Evolutionary conservation across 1,139 yeast genomes (phyloP).

Genomic region (Lodderomyces elongisporus): DNA sequence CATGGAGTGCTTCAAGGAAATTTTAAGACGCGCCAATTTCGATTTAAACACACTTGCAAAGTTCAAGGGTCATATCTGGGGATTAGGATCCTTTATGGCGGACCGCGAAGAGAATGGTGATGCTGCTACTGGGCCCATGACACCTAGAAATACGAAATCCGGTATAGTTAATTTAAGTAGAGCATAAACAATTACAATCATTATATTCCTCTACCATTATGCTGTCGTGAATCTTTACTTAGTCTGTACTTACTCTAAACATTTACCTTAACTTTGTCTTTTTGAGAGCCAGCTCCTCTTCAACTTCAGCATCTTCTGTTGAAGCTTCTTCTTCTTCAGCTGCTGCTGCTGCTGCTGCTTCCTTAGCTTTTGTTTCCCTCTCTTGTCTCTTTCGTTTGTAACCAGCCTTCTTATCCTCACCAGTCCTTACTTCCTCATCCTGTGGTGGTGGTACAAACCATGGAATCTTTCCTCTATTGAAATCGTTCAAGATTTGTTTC

Average conservation of each 20-base stretch:
- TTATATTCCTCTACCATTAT: background rate
- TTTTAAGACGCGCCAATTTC: conserved; percentile 40
- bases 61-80: conserved; percentile 52
- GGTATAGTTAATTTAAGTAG: conserved; percentile 33
- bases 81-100: conserved; percentile 33
- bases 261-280: background rate
- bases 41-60: conserved; percentile 33
- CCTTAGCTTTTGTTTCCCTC: conserved; percentile 1
- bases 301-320: background rate
- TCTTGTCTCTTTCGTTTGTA: conserved; percentile 50
- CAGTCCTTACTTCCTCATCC: conserved; percentile 44
- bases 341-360: background rate
- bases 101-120: conserved; percentile 12
- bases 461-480: conserved; percentile 95
- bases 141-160: conserved; percentile 19
- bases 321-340: background rate
- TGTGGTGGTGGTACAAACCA: conserved; percentile 96
- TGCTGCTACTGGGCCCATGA: conserved; percentile 21
- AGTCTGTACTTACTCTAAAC: background rate
- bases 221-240: background rate
- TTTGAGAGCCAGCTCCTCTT: background rate
- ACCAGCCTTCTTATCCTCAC: conserved; percentile 52
- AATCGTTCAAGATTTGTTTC: conserved; percentile 84
- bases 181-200: background rate
- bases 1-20: conserved; percentile 53